Evolutionary conservation across 768 basidiomycete genomes (phyloP), one percentile per base, ranked within the genome.

Genomic region (Wakefieldia striispora): DNA sequence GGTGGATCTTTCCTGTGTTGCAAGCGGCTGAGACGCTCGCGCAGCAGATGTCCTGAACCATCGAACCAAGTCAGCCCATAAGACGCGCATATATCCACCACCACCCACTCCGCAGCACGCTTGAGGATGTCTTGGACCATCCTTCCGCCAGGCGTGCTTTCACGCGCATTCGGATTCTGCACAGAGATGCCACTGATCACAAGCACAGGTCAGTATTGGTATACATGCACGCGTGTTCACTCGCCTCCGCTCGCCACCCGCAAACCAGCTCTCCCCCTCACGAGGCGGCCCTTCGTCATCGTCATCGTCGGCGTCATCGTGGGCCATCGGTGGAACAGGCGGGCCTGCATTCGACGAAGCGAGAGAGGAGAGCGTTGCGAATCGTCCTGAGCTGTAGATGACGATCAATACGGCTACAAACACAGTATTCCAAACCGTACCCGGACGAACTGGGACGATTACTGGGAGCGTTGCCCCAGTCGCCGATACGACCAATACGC

Each of bases 181-280:
- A 98, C 78, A 2, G 86, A 88, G 40, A 99, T 76, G 2, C 95
- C 95, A 66, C 94, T 97, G 62, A 40, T 29, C 12, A 7, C 31
- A 14, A 26, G 38, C 9, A 38, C 29, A 29, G 2, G 29, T 29
- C 29, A 12, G 29, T 12, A 6, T 40, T 31, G n/a, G 14, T 7
- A 23, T 2, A 14, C 8, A 19, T n/a, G 13, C 3, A n/a, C 39
- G 17, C 21, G 4, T 43, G 17, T 34, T 17, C 21, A 43, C 65
- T 27, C 29, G 90, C 94, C 92, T 94, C 62, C 91, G 75, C 66
- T 95, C 95, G 0, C 95, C 95, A n/a, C 95, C 95, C 3, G 95
- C 86, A 68, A 91, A 98, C 78, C 86, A 90, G 56, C 76, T 84
- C 59, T 90, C 82, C 2, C 75, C 72, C 16, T 78, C 76, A 31